Base-by-base conservation (phyloP, 129 eudicot genomes). In the Cynara cardunculus region DNA sequence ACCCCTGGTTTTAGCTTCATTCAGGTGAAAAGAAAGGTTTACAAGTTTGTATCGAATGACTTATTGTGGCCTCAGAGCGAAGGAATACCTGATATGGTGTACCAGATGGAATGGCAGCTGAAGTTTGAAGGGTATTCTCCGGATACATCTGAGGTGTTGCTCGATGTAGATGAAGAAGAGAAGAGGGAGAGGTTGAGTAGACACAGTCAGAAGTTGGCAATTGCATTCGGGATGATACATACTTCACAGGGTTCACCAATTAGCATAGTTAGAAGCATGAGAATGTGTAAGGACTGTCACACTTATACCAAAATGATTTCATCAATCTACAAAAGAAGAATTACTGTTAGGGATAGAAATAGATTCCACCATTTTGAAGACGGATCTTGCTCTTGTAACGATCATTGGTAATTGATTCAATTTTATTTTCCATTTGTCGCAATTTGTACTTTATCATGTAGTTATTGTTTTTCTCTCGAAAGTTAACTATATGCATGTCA, bases 241-340 rank as follows among this genome's bases (percentile, higher is more conserved):
- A 87, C 92, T 25, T 53, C 92, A 62, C 37, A 84, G 34, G 85
- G 79, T 61, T 84, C 88, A 69, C 79, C 83, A 1, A 75, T 94
- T 59, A 90, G 92, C 72, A 89, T 94, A 84, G 97, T 90, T 70
- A 94, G 97, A 78, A 94, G 86, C 86, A 81, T 89, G 84, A 88
- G 91, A 78, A 92, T 90, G 97, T 94, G 98, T 65, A 84, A 85
- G 72, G 98, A 94, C 82, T 89, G 97, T 89, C 98, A 94, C 77
- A 77, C 86, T 30, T 94, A 85, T 83, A 89, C 97, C 7, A 94
- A 94, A 80, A 49, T 92, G 37, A 89, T 94, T 49, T 92, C 98
- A 9, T 83, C 53, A 49, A 85, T 94, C 71, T 94, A 86, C 65
- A 89, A 88, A 83, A 76, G 97, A 74, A 85, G 79, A 24, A 90